Base-by-base conservation (phyloP, 78 protist species). In the Emiliania huxleyi region DNA sequence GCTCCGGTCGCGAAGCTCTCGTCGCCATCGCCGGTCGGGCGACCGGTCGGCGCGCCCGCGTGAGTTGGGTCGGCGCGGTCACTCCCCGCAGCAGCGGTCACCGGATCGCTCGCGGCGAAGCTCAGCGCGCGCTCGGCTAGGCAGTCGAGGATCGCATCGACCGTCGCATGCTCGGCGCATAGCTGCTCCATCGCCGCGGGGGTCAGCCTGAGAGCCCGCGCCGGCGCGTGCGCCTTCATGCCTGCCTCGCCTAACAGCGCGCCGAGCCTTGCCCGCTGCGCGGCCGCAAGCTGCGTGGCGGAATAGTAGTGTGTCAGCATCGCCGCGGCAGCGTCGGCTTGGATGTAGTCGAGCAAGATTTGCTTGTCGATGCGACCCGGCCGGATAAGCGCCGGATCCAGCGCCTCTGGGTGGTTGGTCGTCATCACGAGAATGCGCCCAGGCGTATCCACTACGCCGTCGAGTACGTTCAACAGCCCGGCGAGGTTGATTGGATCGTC, bases 391-490 rank as follows among this genome's bases (percentile, higher is more conserved):
- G 96, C 96, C 8, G 96, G 91, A 87, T 94, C 96, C 26, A 94
- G 91, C 22, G 4, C 44, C 48, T 94, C 94, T 0, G 93, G 95
- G 45, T 87, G 73, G 62, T 93, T 93, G 89, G 95, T 90, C 37
- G 95, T 91, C 95, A 96, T 48, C n/a, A 96, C 35, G n/a, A 96
- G 42, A 55, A 95, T 94, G 55, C 97, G 98, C 29, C 96, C 94
- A 1, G 94, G 94, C 0, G 96, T 35, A 29, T 75, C 85, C 35
- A 91, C 97, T 23, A 96, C 96, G 69, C 97, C 97, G 48, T 96
- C 97, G 29, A 96, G 81, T 12, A 95, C 96, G 69, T 96, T 96
- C 19, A 96, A 91, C 33, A 96, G 90, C 0, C 96, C 97, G 12
- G 95, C 44, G 43, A 96, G 96, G 55, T 95, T 69, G 46, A 93